phyloP scores from a whole-genome alignment of 306 rosid species.

The Quercus parvula region DNA sequence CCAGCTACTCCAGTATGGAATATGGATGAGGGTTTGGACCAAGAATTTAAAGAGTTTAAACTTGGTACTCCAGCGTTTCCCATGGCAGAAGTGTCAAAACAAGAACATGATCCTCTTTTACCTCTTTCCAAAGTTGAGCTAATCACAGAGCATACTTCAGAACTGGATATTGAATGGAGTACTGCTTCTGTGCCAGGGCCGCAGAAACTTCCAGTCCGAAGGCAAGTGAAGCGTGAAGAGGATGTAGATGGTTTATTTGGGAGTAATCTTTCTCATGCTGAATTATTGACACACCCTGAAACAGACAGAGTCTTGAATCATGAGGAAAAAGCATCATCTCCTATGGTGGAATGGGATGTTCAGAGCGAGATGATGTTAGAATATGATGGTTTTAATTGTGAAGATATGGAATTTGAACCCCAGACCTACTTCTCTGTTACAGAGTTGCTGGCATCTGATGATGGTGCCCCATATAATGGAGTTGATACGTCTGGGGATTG shows the following conservation, averaged over 20 bases:
- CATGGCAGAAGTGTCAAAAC: slow-evolving; percentile 38
- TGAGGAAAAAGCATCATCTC: slow-evolving; percentile 24
- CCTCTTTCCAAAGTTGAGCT: slow-evolving; percentile 65
- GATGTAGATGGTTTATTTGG: slow-evolving; percentile 49
- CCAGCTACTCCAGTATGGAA: slow-evolving; percentile 58
- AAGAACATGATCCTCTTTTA: slow-evolving; percentile 66
- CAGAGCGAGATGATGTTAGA: slow-evolving; percentile 42
- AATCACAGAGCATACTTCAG: slow-evolving; percentile 49
- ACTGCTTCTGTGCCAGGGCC: slow-evolving; percentile 48
- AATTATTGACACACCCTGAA: slow-evolving; percentile 30
- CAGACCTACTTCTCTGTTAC: slow-evolving; percentile 73
- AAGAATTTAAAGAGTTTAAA: slow-evolving; percentile 40
- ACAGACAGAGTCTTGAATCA: slow-evolving; percentile 25
- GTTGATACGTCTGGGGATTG: slow-evolving; percentile 43
- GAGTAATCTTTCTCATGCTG: slow-evolving; percentile 30
- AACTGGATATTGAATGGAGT: slow-evolving; percentile 59
- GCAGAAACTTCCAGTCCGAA: slow-evolving; percentile 75
- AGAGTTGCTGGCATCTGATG: slow-evolving; percentile 70
- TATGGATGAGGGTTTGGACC: slow-evolving; percentile 36
- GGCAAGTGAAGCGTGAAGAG: slow-evolving; percentile 70
- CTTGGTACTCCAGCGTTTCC: slow-evolving; percentile 56
- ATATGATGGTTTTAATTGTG: slow-evolving; percentile 41
- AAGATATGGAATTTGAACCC: slow-evolving; percentile 60
- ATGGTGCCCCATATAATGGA: slow-evolving; percentile 38
- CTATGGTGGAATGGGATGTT: slow-evolving; percentile 42